phyloP scores from a whole-genome alignment of 768 basidiomycete species.

The Psilocybe azurescens region DNA sequence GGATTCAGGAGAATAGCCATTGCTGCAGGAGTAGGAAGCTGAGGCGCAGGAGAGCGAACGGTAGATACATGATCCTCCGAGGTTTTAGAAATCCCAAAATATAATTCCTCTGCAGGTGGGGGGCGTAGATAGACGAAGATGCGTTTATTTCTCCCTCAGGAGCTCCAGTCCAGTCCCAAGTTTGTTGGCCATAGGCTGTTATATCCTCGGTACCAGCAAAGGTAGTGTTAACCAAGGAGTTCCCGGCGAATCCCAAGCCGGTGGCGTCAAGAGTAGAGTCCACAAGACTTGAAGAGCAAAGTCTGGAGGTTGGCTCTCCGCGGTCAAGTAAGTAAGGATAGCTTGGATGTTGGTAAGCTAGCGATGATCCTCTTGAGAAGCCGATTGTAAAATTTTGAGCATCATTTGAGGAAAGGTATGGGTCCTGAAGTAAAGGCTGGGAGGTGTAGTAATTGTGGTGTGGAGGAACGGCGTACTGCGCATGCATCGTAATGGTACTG shows the following conservation, averaged over 20 bases:
- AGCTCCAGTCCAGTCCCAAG: slow-evolving; percentile 30
- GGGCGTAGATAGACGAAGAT: slow-evolving; percentile 33
- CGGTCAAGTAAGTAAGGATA: slow-evolving; percentile 47
- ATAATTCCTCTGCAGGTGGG: slow-evolving; percentile 25
- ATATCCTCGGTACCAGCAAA: slow-evolving; percentile 47
- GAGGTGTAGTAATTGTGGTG: slow-evolving; percentile 35
- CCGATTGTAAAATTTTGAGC: slow-evolving; percentile 36
- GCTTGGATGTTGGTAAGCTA: slow-evolving; percentile 49
- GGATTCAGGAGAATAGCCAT: slow-evolving; percentile 52
- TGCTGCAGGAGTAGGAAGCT: slow-evolving; percentile 51
- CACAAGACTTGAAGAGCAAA: slow-evolving; percentile 37
- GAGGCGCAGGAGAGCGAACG: slow-evolving; percentile 42
- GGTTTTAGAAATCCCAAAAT: slow-evolving; percentile 33
- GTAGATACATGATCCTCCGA: slow-evolving; percentile 21
- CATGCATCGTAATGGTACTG: slow-evolving; percentile 40
- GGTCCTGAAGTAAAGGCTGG: slow-evolving; percentile 25
- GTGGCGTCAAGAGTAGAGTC: slow-evolving; percentile 46
- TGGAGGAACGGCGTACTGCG: slow-evolving; percentile 36
- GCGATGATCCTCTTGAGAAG: slow-evolving; percentile 61
- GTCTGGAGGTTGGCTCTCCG: slow-evolving; percentile 38
- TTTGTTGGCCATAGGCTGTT: slow-evolving; percentile 38
- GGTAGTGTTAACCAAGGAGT: slow-evolving; percentile 27
- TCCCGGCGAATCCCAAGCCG: slow-evolving; percentile 47
- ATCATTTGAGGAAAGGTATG: slow-evolving; percentile 37
- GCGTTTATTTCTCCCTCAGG: slow-evolving; percentile 37